These are phyloP conservation scores for Ophiostoma perfectum DNA, from an alignment of 2,329 filamentous ascomycete species.

Conservation along the genomic window DNA sequence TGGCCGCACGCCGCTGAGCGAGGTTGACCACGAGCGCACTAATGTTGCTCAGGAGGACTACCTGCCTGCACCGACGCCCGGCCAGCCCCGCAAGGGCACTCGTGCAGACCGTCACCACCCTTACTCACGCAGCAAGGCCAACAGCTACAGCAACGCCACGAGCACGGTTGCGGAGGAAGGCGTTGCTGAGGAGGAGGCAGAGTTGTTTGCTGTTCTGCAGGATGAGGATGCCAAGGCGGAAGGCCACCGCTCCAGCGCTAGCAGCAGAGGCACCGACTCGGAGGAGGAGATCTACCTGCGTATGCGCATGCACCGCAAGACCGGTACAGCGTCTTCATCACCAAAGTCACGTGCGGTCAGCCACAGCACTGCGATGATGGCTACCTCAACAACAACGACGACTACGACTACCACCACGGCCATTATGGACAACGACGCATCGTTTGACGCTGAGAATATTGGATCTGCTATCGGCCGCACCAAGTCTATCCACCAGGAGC, in stretches of 20 bases:
- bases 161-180: conserved; percentile 43
- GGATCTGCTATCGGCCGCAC: conserved; percentile 44
- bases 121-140: conserved; percentile 53
- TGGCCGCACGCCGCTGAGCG: conserved; percentile 79
- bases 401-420: conserved; percentile 57
- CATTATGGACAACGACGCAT: conserved; percentile 59
- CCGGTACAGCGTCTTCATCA: conserved; percentile 55
- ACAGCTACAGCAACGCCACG: conserved; percentile 33
- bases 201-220: conserved; percentile 36
- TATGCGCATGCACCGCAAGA: conserved; percentile 62
- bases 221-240: conserved; percentile 53
- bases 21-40: conserved; percentile 76
- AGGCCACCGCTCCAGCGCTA: conserved; percentile 52
- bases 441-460: conserved; percentile 67
- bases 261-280: conserved; percentile 54
- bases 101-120: conserved; percentile 69
- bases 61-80: conserved; percentile 88
- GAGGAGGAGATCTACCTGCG: conserved; percentile 81
- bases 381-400: conserved; percentile 59
- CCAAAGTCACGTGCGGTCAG: conserved; percentile 45
- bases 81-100: conserved; percentile 86
- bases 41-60: conserved; percentile 78
- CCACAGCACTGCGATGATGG: conserved; percentile 48
- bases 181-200: conserved; percentile 45
- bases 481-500: conserved; percentile 44